Conservation (phyloP, 1,284 basidiomycete species). For the Malassezia pachydermatis region DNA sequence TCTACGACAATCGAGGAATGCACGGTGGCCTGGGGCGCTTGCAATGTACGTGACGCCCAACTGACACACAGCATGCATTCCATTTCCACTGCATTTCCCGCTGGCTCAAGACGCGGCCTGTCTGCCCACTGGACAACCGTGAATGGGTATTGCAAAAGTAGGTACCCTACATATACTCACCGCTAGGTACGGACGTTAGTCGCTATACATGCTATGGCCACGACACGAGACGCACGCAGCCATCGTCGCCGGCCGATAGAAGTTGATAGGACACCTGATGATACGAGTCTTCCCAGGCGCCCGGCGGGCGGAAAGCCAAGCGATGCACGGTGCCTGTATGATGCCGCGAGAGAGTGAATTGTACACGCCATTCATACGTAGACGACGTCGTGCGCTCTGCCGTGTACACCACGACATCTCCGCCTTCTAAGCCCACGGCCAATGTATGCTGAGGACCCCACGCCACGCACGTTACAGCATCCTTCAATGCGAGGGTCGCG, state of each 20-base stretch:
- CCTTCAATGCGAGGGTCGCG: slow-evolving; percentile 23
- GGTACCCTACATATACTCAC: slow-evolving; percentile 43
- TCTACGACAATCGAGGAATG: slow-evolving; percentile 93
- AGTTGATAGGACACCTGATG: slow-evolving; percentile 19
- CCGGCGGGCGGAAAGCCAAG: slow-evolving; percentile 30
- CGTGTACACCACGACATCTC: slow-evolving; percentile 67
- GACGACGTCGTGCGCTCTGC: background rate
- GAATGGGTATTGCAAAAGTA: slow-evolving; percentile 80
- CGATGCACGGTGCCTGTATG: slow-evolving; percentile 35
- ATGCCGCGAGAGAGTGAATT: slow-evolving; percentile 19
- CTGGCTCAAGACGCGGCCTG: slow-evolving; percentile 98
- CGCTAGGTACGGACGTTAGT: slow-evolving; percentile 12
- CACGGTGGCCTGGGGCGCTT: slow-evolving; percentile 97
- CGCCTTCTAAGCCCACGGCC: slow-evolving; percentile 89
- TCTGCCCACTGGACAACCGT: slow-evolving; percentile 93
- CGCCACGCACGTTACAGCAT: slow-evolving; percentile 27
- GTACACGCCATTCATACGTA: slow-evolving; percentile 15
- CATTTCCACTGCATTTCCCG: slow-evolving; percentile 99
- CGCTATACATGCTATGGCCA: slow-evolving; percentile 1
- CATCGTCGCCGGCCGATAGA: slow-evolving; percentile 31
- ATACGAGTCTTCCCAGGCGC: slow-evolving; percentile 21
- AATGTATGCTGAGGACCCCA: slow-evolving; percentile 50
- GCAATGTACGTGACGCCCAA: slow-evolving; percentile 62
- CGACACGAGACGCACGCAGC: slow-evolving; percentile 23
- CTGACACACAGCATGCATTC: slow-evolving; percentile 73